Conservation (phyloP, 176 grass and related monocot species). For the Musa beccarii region DNA sequence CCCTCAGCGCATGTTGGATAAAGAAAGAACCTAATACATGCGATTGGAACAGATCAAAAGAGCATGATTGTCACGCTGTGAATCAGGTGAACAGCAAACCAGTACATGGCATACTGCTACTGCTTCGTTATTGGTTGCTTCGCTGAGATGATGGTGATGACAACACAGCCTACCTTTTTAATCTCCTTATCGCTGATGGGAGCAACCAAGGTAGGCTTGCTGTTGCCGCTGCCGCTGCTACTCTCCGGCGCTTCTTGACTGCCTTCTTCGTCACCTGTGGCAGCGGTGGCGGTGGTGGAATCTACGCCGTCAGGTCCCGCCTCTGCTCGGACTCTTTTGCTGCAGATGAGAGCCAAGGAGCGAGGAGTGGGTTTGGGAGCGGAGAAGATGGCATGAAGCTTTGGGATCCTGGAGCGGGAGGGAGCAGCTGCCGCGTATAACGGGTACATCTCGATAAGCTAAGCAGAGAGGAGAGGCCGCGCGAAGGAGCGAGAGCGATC, state of each 20-base stretch:
- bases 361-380: conserved; percentile 20
- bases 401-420: conserved; percentile 19
- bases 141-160: too few relatives aligned
- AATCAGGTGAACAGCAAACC: too few relatives aligned
- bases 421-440: conserved; percentile 8
- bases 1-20: too few relatives aligned
- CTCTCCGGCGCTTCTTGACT: not conserved
- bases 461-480: not conserved
- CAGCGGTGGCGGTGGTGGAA: conserved; percentile 24
- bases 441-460: conserved; percentile 4
- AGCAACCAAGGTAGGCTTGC: conserved; percentile 5
- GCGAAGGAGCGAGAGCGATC: conserved; percentile 15
- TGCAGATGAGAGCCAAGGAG: not conserved
- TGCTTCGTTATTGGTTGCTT: too few relatives aligned
- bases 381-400: conserved; percentile 6
- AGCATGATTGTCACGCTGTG: too few relatives aligned
- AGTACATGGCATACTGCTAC: too few relatives aligned
- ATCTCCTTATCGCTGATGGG: conserved; percentile 77
- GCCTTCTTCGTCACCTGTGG: conserved; percentile 13
- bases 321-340: conserved; percentile 18
- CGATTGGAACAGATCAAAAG: too few relatives aligned
- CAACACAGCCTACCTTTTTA: conserved; percentile 49
- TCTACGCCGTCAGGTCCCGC: conserved; percentile 33
- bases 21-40: too few relatives aligned
- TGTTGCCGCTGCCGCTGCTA: not conserved